A percentile compares a stretch with the other conserved stretches of the same genome.
Evolutionary conservation across 2,329 filamentous ascomycete genomes (phyloP).

Genomic region (Colletotrichum tanaceti): DNA sequence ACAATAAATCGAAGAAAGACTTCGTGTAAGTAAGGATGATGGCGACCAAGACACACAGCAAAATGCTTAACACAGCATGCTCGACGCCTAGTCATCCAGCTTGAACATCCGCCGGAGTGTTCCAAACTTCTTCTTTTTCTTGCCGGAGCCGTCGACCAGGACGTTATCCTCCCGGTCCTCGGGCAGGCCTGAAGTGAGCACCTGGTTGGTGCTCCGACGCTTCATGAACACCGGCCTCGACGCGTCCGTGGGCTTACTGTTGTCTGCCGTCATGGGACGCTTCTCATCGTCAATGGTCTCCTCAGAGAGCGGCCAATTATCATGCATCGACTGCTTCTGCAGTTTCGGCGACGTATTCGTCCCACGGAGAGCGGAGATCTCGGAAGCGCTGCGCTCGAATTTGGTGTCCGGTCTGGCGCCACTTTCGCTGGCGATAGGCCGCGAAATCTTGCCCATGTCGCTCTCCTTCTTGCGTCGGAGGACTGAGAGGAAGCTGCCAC

Average conservation of each 20-base stretch:
- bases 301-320: slow-evolving; percentile 62
- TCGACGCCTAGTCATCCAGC: slow-evolving; percentile 55
- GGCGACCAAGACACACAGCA: background rate
- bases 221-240: slow-evolving; percentile 48
- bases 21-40: background rate
- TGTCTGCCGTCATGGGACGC: slow-evolving; percentile 52
- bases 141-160: slow-evolving; percentile 39
- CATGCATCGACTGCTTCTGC: slow-evolving; percentile 41
- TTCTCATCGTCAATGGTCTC: slow-evolving; percentile 43
- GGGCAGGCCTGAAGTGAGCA: slow-evolving; percentile 4
- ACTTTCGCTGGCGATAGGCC: slow-evolving; percentile 64
- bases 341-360: slow-evolving; percentile 47
- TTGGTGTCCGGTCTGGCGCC: slow-evolving; percentile 71
- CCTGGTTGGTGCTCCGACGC: slow-evolving; percentile 53
- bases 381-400: slow-evolving; percentile 67
- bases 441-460: slow-evolving; percentile 64
- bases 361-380: slow-evolving; percentile 61
- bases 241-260: slow-evolving; percentile 37
- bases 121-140: slow-evolving; percentile 75
- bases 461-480: slow-evolving; percentile 73
- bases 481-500: slow-evolving; percentile 67
- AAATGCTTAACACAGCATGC: background rate
- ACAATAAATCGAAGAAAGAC: background rate
- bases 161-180: slow-evolving; percentile 33
- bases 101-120: slow-evolving; percentile 73